Base-by-base conservation (phyloP, 2,329 filamentous ascomycete genomes). In the Coniella vitis region DNA sequence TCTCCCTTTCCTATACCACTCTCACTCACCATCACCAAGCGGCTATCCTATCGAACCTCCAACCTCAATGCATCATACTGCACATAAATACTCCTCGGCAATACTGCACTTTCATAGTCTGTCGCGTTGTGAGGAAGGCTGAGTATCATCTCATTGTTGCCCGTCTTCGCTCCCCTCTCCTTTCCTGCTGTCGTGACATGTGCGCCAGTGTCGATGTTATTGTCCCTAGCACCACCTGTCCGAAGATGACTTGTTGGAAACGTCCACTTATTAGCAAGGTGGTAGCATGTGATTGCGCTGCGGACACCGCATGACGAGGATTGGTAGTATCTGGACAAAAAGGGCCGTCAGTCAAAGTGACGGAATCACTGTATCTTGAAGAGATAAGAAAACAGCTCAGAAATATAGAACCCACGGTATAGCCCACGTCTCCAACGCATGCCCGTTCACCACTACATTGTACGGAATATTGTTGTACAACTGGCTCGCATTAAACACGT, bases 21-120 rank as follows among this genome's bases (percentile, higher is more conserved):
- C 25, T 5, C 25, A 5, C 25, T 10, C 25, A 29, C 25, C 5
- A 5, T 29, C 25, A 29, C 25, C 25, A 29, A 29, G 10, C n/a
- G n/a, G 9, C 37, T 19, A 17, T 32, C 12, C 56, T 64, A 74
- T 47, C 61, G 60, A 21, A 84, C 59, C 58, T 84, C 81, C 40
- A 84, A 57, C 44, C 80, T 68, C 58, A 84, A 57, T 2, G 81
- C 80, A 64, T 84, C 81, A 54, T 85, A 84, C 65, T 84, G 79
- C 5, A 84, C 73, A 61, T 84, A 84, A 0, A 80, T 68, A 1
- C 70, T 72, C 38, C 65, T 63, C 0, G 79, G 71, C 48, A 83
- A 55, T 8, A 83, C 44, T 0, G 81, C 79, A 25, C 72, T 73
- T 63, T 83, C 78, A 14, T 74, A 73, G 55, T 81, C 70, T 4